These are phyloP conservation scores for Colletotrichum sp. DNA, from an alignment of 2,329 filamentous ascomycete genomes.

Conservation along the genomic window DNA sequence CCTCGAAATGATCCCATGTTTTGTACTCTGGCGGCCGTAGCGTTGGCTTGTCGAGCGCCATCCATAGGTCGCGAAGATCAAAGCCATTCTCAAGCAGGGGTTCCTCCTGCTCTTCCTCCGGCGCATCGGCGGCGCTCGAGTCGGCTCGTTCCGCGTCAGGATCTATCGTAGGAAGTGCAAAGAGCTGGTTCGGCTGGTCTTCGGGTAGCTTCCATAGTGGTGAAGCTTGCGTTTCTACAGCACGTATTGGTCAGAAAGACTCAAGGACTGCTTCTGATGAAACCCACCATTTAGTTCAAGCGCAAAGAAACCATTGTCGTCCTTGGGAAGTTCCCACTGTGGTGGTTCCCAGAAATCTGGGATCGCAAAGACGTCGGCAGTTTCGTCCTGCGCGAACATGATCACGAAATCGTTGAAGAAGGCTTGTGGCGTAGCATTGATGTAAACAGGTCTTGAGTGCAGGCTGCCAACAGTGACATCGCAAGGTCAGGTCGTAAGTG, in stretches of 20 bases:
- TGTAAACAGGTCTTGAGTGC: neutral
- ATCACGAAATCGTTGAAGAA: slow-evolving; percentile 24
- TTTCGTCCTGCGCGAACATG: slow-evolving; percentile 45
- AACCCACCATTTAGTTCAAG: slow-evolving; percentile 37
- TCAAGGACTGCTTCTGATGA: slow-evolving; percentile 18
- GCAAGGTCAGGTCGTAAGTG: neutral
- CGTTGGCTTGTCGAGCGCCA: slow-evolving; percentile 37
- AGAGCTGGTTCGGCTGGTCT: slow-evolving; percentile 40
- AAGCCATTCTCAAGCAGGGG: slow-evolving; percentile 17
- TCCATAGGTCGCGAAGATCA: slow-evolving; percentile 50
- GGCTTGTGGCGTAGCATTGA: neutral
- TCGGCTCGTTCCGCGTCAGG: slow-evolving; percentile 22
- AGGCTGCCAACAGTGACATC: neutral
- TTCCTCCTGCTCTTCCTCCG: slow-evolving; percentile 13
- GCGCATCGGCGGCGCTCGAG: neutral
- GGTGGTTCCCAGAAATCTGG: slow-evolving; percentile 66
- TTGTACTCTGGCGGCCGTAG: slow-evolving; percentile 50
- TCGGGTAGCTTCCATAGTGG: slow-evolving; percentile 10
- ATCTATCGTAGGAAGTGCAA: slow-evolving; percentile 39
- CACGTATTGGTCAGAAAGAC: neutral
- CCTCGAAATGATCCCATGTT: slow-evolving; percentile 74
- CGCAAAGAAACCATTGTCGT: slow-evolving; percentile 47
- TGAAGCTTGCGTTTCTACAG: neutral
- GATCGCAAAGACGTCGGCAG: slow-evolving; percentile 65
- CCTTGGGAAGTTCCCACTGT: slow-evolving; percentile 39